These are phyloP conservation scores for Cryphonectria carpinicola DNA, from an alignment of 2,329 filamentous ascomycete genomes.

Conservation along the genomic window DNA sequence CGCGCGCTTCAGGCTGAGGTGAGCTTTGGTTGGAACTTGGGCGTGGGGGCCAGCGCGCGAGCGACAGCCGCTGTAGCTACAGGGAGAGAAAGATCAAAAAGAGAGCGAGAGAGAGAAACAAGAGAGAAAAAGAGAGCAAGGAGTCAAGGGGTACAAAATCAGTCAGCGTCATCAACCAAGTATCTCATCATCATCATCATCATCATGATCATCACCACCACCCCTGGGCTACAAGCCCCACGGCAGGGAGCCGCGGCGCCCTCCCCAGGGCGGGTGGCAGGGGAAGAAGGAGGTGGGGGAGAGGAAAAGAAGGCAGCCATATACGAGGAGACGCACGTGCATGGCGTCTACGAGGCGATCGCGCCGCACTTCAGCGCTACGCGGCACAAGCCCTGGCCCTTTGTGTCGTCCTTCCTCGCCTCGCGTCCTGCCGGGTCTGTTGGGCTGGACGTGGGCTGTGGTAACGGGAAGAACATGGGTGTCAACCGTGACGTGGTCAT, in stretches of 20 bases:
- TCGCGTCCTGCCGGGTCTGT: conserved; percentile 70
- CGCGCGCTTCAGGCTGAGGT: conserved; percentile 1
- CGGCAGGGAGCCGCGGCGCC: neutral
- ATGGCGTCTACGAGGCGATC: conserved; percentile 87
- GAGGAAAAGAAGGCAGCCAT: conserved; percentile 46
- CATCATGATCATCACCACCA: neutral
- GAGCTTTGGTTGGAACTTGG: neutral
- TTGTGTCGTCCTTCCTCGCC: conserved; percentile 78
- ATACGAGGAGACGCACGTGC: conserved; percentile 88
- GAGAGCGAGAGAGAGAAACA: neutral
- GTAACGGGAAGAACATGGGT: conserved; percentile 92
- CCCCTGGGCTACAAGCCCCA: neutral
- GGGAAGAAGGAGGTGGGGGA: conserved; percentile 29
- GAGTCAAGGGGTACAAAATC: neutral
- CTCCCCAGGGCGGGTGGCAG: neutral
- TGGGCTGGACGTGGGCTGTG: conserved; percentile 90
- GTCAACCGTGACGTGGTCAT: conserved; percentile 81
- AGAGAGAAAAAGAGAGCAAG: neutral
- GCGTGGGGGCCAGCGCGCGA: neutral
- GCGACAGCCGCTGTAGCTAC: neutral
- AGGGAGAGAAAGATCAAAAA: no score
- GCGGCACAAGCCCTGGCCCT: conserved; percentile 85
- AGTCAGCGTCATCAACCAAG: neutral
- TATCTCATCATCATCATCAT: neutral
- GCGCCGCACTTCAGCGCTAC: conserved; percentile 84